A percentile compares a stretch with the other conserved stretches of the same genome.
Conservation (phyloP, 768 basidiomycete species). For the Podaxis sp. region DNA sequence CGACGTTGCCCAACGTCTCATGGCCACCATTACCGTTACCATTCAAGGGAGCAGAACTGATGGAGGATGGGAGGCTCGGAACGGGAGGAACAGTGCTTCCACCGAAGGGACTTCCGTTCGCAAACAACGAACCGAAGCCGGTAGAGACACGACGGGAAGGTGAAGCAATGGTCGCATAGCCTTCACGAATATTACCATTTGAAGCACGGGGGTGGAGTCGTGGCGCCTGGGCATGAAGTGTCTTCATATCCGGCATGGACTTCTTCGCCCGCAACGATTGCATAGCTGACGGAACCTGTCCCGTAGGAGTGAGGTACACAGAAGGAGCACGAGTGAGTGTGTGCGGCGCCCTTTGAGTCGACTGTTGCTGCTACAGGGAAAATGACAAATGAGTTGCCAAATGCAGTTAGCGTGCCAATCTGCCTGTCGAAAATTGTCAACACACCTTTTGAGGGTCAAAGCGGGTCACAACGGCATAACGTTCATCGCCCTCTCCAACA, state of each 20-base stretch:
- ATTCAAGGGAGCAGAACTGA: conserved; percentile 41
- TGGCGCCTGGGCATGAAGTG: conserved; percentile 73
- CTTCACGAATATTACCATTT: conserved; percentile 84
- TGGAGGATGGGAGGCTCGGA: conserved; percentile 64
- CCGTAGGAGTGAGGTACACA: conserved; percentile 63
- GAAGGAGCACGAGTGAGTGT: conserved; percentile 81
- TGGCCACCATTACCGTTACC: conserved; percentile 40
- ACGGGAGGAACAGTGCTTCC: conserved; percentile 64
- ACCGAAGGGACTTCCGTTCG: conserved; percentile 44
- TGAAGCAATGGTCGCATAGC: conserved; percentile 83
- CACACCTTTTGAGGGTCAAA: conserved; percentile 79
- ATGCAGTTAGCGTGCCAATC: conserved; percentile 6
- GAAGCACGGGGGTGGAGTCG: conserved; percentile 77
- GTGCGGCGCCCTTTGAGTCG: conserved; percentile 25
- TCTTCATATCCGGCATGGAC: conserved; percentile 98
- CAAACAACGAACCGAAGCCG: conserved; percentile 69
- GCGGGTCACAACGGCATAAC: conserved; percentile 92
- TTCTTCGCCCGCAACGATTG: conserved; percentile 85
- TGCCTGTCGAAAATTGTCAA: conserved; percentile 15
- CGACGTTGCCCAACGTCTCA: conserved; percentile 43
- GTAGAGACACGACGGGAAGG: conserved; percentile 74
- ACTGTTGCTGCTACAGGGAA: conserved; percentile 36
- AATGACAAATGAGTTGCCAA: conserved; percentile 10
- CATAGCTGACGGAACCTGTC: conserved; percentile 35
- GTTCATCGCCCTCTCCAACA: conserved; percentile 87